Base-by-base conservation (phyloP, 73 alveolate genomes). In the Tetrahymena malaccensis region DNA sequence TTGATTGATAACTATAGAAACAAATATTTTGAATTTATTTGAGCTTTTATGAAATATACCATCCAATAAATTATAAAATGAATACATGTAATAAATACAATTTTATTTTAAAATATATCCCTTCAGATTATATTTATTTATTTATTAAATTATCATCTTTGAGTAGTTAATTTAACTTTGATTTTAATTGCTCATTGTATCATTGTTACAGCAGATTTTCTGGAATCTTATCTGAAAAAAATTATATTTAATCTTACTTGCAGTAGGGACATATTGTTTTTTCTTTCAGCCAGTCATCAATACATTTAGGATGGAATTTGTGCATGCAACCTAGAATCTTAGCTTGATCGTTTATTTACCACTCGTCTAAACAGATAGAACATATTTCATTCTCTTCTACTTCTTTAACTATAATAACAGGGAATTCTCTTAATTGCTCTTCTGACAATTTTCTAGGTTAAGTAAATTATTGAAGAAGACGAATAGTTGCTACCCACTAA, bases 201-300 rank as follows among this genome's bases (percentile, higher is more conserved):
- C 37, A 70, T 31, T 70, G 43, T 11, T 70, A 33, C 37, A 27
- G 1, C 31, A 70, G 37, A 70, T 70, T 70, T 12, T 70, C 89
- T 27, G 89, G 89, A 22, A 70, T 70, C 31, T 70, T 70, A 70
- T 70, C 89, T 22, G 89, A 70, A 70, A 70, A 70, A 33, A 70
- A 70, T 70, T 70, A 70, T 70, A 70, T 27, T 70, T 70, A 31
- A 70, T 70, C 89, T n/a, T 70, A 25, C 11, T 94, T 95, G 55
- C 97, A 95, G 37, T 93, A 43, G 13, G 97, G 97, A 50, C 97
- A 95, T 15, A 55, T 95, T 43, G 97, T 95, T 35, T 95, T 95
- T 37, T 55, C 56, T 25, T 38, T 35, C 10, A 95, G 96, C 97
- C 97, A 95, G 34, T 95, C 97, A 40, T 93, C 50, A 2, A 95